Conservation (phyloP, 2,329 filamentous ascomycete species). For the Dactylellina sp. region DNA sequence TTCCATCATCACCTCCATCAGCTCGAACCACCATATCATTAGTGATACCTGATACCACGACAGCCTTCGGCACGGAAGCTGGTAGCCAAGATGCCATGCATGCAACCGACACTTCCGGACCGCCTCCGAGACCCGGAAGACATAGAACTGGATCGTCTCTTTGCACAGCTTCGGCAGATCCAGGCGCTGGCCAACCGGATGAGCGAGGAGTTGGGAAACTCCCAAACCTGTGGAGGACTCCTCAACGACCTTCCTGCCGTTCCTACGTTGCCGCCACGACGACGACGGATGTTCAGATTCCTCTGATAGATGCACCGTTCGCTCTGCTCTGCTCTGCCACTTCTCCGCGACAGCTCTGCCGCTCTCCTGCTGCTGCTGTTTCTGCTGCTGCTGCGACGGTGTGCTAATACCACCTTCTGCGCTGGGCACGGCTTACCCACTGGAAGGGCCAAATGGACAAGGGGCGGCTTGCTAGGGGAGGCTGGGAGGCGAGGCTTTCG, state of each 20-base stretch:
- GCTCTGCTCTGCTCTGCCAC: conserved; percentile 6
- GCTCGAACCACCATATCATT: too few relatives aligned
- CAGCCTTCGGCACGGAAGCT: neutral
- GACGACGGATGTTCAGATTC: conserved; percentile 28
- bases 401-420: conserved; percentile 4
- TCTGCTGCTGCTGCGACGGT: neutral
- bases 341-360: neutral
- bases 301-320: conserved; percentile 13
- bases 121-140: conserved; percentile 31
- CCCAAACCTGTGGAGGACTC: neutral
- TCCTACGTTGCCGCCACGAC: conserved; percentile 1
- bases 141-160: conserved; percentile 26
- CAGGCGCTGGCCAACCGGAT: conserved; percentile 25
- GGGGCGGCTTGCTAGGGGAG: conserved; percentile 32
- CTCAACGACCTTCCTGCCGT: neutral
- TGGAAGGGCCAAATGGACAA: too few relatives aligned
- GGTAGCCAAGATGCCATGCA: conserved; percentile 32
- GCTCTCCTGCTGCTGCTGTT: conserved; percentile 7
- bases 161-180: conserved; percentile 35
- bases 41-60: too few relatives aligned
- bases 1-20: too few relatives aligned
- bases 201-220: conserved; percentile 10
- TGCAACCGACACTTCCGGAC: conserved; percentile 26
- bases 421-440: too few relatives aligned
- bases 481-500: conserved; percentile 11